phyloP scores from a whole-genome alignment of 345 rosid genomes.

The Salix viminalis region DNA sequence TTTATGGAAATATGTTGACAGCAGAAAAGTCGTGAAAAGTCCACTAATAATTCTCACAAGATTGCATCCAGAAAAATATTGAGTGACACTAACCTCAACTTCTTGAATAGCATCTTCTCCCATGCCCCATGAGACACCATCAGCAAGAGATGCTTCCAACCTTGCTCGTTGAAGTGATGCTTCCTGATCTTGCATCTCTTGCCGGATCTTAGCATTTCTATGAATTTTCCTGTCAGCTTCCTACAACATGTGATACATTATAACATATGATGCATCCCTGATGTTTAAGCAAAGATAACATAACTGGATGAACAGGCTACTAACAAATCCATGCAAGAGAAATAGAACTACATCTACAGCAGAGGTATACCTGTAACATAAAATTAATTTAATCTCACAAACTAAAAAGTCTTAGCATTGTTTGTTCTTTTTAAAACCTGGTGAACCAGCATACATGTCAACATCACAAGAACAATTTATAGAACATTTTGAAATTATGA shows the following conservation, averaged over 20 bases:
- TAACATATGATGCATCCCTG: conserved; percentile 2
- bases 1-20: neutral
- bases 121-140: conserved; percentile 99
- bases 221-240: conserved; percentile 57
- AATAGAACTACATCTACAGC: neutral
- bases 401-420: neutral
- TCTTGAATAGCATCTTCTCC: conserved; percentile 98
- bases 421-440: neutral
- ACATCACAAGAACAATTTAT: neutral
- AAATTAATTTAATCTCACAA: neutral
- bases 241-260: conserved; percentile 27
- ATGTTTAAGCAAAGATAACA: conserved; percentile 1
- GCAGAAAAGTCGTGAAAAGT: neutral
- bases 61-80: neutral
- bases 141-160: conserved; percentile 67
- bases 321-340: neutral
- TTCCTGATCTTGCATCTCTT: conserved; percentile 63
- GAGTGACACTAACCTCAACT: conserved; percentile 58
- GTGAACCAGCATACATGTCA: neutral
- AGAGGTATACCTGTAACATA: neutral
- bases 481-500: too few relatives aligned
- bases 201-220: conserved; percentile 55
- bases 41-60: neutral
- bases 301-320: neutral
- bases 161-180: conserved; percentile 86